Conservation (phyloP, 768 basidiomycete genomes). For the Daedaleopsis sinensis region DNA sequence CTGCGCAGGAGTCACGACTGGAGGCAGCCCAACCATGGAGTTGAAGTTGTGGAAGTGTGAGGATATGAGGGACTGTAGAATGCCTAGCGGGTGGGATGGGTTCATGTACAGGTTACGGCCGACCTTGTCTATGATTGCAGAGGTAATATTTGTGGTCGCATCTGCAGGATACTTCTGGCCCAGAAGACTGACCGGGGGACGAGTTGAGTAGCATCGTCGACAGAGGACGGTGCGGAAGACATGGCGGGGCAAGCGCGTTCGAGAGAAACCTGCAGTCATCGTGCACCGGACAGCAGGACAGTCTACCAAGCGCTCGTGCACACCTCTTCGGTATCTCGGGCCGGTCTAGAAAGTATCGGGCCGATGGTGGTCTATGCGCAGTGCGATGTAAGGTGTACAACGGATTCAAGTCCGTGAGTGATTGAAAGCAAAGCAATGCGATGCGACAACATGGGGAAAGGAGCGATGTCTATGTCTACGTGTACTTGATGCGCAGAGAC, state of each 20-base stretch:
- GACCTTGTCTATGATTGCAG: slow-evolving; percentile 83
- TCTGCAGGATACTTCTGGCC: slow-evolving; percentile 78
- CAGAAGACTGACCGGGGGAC: slow-evolving; percentile 11
- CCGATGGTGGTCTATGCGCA: neutral
- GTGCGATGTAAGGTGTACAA: neutral
- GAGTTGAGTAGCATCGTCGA: slow-evolving; percentile 17
- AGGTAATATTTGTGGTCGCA: slow-evolving; percentile 79
- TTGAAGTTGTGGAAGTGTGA: slow-evolving; percentile 77
- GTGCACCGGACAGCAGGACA: neutral
- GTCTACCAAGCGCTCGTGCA: neutral
- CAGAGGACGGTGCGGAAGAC: slow-evolving; percentile 1
- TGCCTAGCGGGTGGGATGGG: slow-evolving; percentile 83
- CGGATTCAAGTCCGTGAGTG: neutral
- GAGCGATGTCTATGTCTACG: slow-evolving; percentile 26
- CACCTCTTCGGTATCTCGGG: neutral
- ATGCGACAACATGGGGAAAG: slow-evolving; percentile 10
- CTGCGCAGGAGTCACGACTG: slow-evolving; percentile 85
- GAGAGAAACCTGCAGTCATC: slow-evolving; percentile 9
- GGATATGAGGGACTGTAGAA: slow-evolving; percentile 83
- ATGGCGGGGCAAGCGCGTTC: slow-evolving; percentile 2
- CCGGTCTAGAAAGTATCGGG: neutral
- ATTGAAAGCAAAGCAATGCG: no score
- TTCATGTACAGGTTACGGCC: slow-evolving; percentile 74
- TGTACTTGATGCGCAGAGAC: slow-evolving; percentile 64
- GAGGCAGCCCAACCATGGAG: slow-evolving; percentile 77